Conservation (phyloP, 192 early-diverging fungal genomes). For the Diversispora eburnea region DNA sequence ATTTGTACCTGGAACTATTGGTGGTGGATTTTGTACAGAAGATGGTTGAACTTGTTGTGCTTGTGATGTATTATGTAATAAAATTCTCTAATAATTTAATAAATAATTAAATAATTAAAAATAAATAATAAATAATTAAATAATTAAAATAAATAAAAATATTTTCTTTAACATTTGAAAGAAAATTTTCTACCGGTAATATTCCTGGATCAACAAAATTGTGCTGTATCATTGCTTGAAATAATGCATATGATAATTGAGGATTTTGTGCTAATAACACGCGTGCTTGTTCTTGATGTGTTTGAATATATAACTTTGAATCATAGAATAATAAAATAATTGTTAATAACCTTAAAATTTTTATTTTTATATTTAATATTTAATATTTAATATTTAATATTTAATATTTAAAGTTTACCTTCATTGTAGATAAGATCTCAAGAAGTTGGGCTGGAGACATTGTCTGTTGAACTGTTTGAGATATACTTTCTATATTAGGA, state of each 20-base stretch:
- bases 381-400: background rate
- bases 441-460: slow-evolving; percentile 60
- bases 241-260: slow-evolving; percentile 77
- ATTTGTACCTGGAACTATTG: background rate
- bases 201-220: slow-evolving; percentile 36
- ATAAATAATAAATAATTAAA: no score
- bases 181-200: background rate
- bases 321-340: background rate
- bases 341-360: background rate
- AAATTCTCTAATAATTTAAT: background rate
- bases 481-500: slow-evolving; percentile 1
- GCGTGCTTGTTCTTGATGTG: slow-evolving; percentile 62
- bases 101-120: background rate
- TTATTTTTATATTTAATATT: background rate
- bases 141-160: background rate
- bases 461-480: slow-evolving; percentile 45
- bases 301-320: slow-evolving; percentile 37
- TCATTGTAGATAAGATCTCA: slow-evolving; percentile 64
- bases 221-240: slow-evolving; percentile 77
- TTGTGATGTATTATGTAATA: background rate
- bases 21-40: slow-evolving; percentile 24
- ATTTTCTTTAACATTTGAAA: background rate
- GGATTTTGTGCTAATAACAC: slow-evolving; percentile 72
- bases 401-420: slow-evolving; percentile 38
- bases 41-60: slow-evolving; percentile 13